Evolutionary conservation across 2,329 filamentous ascomycete genomes (phyloP).

Genomic region (Escovopsis weberi): DNA sequence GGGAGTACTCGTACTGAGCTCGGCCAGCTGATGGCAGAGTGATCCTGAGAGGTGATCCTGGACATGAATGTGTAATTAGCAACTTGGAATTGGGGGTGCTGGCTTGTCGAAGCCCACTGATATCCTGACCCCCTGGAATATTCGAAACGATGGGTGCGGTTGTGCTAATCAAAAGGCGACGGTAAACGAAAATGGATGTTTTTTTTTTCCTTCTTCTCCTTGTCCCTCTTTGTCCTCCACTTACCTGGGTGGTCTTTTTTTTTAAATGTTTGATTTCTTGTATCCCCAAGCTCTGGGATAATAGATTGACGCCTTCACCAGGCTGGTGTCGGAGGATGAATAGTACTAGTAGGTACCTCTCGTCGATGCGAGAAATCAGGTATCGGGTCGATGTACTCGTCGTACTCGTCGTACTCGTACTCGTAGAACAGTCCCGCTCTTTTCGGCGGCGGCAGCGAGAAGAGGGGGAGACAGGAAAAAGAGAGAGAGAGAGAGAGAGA

Average conservation of each 20-base stretch:
- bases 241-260: background rate
- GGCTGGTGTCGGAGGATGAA: no score
- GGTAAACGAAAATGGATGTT: constrained; percentile 1
- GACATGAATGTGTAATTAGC: constrained; percentile 5
- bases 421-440: no score
- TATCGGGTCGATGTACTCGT: background rate
- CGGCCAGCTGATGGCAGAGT: constrained; percentile 21
- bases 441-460: no score
- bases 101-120: background rate
- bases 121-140: constrained; percentile 1
- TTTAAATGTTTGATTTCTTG: no score
- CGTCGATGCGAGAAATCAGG: background rate
- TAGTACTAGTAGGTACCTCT: no score
- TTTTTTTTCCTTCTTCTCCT: no score
- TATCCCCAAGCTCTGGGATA: no score
- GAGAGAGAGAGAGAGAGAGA: constrained; percentile 4
- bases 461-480: background rate
- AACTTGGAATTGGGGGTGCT: constrained; percentile 12
- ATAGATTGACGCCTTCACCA: no score
- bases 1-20: constrained; percentile 10
- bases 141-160: constrained; percentile 3
- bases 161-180: constrained; percentile 3
- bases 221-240: no score
- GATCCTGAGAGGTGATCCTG: constrained; percentile 6
- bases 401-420: no score